Conservation (phyloP, 495 filamentous ascomycete genomes). For the Lentithecium fluviatile region DNA sequence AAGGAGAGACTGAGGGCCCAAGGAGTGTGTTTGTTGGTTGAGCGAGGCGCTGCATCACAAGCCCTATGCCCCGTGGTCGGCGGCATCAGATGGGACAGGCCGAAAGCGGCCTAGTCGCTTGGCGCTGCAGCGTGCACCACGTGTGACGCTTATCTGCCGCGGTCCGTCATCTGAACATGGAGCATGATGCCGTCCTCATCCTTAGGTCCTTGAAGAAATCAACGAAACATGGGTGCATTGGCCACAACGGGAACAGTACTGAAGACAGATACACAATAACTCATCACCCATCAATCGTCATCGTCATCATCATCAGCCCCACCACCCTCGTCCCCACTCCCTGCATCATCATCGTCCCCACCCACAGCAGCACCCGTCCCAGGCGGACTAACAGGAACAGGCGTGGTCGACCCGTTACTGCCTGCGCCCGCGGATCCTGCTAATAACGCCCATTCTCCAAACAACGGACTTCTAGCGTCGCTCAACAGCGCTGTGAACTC, state of each 20-base stretch:
- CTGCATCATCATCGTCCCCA: not conserved
- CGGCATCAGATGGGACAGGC: not conserved
- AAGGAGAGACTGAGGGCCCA: not conserved
- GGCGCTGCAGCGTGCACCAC: not conserved
- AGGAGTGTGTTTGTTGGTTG: not conserved
- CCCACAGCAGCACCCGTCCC: not conserved
- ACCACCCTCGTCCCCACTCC: not conserved
- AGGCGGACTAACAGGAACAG: not conserved
- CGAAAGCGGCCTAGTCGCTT: not conserved
- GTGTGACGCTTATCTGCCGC: not conserved
- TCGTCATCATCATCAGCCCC: not conserved
- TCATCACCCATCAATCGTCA: too few species aligned
- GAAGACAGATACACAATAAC: too few species aligned
- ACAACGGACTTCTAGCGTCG: slow-evolving; percentile 11
- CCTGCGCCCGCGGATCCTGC: not conserved
- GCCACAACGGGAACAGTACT: too few species aligned
- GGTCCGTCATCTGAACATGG: not conserved
- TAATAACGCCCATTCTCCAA: slow-evolving; percentile 7
- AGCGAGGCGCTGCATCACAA: not conserved
- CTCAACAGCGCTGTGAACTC: slow-evolving; percentile 9
- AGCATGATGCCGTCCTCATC: not conserved
- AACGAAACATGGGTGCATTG: too few species aligned
- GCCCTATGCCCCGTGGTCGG: too few species aligned
- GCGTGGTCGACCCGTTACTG: not conserved
- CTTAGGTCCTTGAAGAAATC: too few species aligned